Evolutionary conservation across 139 green algal species (phyloP).

Genomic region (Asterochloris erici): DNA sequence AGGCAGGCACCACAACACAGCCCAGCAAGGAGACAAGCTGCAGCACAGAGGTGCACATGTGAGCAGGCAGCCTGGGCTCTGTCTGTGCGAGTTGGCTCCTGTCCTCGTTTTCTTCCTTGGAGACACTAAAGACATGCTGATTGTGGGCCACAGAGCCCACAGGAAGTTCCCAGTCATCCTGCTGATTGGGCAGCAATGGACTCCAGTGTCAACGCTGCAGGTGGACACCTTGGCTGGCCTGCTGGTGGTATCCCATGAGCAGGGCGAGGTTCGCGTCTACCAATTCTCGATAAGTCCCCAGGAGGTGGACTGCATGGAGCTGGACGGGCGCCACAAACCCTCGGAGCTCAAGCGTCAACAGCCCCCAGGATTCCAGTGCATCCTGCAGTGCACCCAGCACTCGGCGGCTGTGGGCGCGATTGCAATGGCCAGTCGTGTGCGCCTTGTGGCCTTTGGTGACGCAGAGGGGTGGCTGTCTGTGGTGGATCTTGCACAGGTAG

Average conservation of each 20-base stretch:
- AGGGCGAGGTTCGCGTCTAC: slow-evolving; percentile 44
- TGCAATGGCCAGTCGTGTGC: slow-evolving; percentile 19
- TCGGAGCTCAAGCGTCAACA: slow-evolving; percentile 5
- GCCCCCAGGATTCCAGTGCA: slow-evolving; percentile 46
- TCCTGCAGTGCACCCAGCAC: slow-evolving; percentile 28
- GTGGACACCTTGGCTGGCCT: slow-evolving; percentile 36
- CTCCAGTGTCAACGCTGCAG: slow-evolving; percentile 1
- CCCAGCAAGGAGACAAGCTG: not conserved
- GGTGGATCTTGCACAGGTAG: slow-evolving; percentile 30
- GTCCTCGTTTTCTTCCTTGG: no score
- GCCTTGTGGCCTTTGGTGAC: slow-evolving; percentile 39
- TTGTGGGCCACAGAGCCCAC: no score
- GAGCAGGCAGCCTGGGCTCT: not conserved
- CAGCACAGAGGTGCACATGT: not conserved
- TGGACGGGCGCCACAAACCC: slow-evolving; percentile 13
- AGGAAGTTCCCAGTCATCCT: no score
- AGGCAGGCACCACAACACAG: not conserved
- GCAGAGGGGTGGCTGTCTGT: slow-evolving; percentile 21
- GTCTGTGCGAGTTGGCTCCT: no score
- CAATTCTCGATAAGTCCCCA: slow-evolving; percentile 35
- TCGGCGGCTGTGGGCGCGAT: slow-evolving; percentile 23
- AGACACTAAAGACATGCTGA: no score
- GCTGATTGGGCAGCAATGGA: no score
- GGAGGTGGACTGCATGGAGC: slow-evolving; percentile 24
- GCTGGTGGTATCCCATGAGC: slow-evolving; percentile 36